Evolutionary conservation across 768 basidiomycete genomes (phyloP).

Genomic region (Suillus tomentosus): DNA sequence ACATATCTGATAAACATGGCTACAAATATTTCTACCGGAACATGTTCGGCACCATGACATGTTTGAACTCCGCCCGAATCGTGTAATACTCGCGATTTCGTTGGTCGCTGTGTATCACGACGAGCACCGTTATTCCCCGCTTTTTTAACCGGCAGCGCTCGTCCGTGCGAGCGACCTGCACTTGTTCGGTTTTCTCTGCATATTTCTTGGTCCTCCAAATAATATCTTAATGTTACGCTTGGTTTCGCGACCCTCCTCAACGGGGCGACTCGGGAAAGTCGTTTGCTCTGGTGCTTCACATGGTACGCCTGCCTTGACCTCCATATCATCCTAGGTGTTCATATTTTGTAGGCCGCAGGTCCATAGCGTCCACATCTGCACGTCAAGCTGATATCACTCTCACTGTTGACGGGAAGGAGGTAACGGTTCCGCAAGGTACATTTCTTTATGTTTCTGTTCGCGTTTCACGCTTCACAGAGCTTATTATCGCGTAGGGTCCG

Average conservation of each 20-base stretch:
- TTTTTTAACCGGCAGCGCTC: conserved; percentile 20
- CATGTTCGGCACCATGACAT: conserved; percentile 6
- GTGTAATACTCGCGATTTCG: conserved; percentile 19
- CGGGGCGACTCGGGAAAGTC: conserved; percentile 69
- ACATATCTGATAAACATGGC: background rate
- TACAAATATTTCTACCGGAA: background rate
- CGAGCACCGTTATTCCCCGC: conserved; percentile 36
- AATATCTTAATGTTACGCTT: conserved; percentile 61
- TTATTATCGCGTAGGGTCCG: conserved; percentile 61
- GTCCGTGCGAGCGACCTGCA: conserved; percentile 15
- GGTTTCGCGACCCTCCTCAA: conserved; percentile 65
- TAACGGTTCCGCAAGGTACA: conserved; percentile 92
- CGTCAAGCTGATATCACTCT: conserved; percentile 83
- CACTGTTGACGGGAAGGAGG: conserved; percentile 96
- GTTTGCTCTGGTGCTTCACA: conserved; percentile 42
- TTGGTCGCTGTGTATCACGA: conserved; percentile 44
- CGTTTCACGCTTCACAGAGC: conserved; percentile 14
- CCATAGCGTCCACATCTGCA: conserved; percentile 65
- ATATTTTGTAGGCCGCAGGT: conserved; percentile 50
- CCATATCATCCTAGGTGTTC: conserved; percentile 5
- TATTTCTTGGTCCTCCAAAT: conserved; percentile 23
- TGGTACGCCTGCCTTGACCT: conserved; percentile 23
- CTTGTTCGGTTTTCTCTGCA: conserved; percentile 25
- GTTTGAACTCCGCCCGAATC: conserved; percentile 27
- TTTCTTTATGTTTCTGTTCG: conserved; percentile 7